These are phyloP conservation scores for Exophiala spinifera DNA, from an alignment of 2,329 filamentous ascomycete genomes.

Conservation along the genomic window DNA sequence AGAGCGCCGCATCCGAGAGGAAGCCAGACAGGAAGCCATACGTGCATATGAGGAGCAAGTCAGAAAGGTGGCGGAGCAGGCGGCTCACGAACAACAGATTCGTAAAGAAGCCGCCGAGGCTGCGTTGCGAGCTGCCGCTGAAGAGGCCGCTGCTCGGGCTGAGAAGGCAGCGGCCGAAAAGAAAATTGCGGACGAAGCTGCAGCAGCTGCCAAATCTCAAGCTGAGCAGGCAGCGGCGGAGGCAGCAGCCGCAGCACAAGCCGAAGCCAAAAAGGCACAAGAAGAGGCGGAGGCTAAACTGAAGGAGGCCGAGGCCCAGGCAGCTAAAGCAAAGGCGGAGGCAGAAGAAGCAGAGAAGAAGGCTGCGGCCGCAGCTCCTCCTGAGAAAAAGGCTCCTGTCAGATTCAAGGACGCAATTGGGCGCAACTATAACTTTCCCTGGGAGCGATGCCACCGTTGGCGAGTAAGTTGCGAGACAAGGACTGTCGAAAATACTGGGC, in stretches of 20 bases:
- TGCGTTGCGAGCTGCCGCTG: conserved; percentile 44
- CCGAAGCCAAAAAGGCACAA: conserved; percentile 32
- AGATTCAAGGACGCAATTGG: conserved; percentile 90
- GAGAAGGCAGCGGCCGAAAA: conserved; percentile 37
- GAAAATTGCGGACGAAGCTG: conserved; percentile 39
- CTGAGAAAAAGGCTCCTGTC: conserved; percentile 69
- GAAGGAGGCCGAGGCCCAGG: conserved; percentile 33
- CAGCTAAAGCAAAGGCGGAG: conserved; percentile 32
- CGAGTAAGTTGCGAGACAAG: conserved; percentile 54
- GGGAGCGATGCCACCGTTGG: conserved; percentile 80
- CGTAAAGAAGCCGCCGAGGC: conserved; percentile 43
- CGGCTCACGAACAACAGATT: conserved; percentile 27
- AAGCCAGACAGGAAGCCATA: conserved; percentile 25
- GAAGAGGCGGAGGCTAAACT: conserved; percentile 36
- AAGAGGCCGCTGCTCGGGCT: conserved; percentile 47
- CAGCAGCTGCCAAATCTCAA: conserved; percentile 38
- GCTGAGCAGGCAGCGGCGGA: conserved; percentile 37
- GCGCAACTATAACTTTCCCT: conserved; percentile 89
- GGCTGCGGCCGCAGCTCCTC: conserved; percentile 39
- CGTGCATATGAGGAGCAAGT: conserved; percentile 25
- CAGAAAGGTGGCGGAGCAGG: conserved; percentile 23
- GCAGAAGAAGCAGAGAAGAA: conserved; percentile 32
- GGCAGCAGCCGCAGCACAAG: conserved; percentile 34
- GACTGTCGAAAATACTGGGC: not conserved
- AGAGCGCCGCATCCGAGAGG: conserved; percentile 33